Percentiles rank a stretch among this genome's conserved stretches.
These are phyloP conservation scores for Acacia concinna DNA, from an alignment of 331 rosid genomes.

Conservation along the genomic window DNA sequence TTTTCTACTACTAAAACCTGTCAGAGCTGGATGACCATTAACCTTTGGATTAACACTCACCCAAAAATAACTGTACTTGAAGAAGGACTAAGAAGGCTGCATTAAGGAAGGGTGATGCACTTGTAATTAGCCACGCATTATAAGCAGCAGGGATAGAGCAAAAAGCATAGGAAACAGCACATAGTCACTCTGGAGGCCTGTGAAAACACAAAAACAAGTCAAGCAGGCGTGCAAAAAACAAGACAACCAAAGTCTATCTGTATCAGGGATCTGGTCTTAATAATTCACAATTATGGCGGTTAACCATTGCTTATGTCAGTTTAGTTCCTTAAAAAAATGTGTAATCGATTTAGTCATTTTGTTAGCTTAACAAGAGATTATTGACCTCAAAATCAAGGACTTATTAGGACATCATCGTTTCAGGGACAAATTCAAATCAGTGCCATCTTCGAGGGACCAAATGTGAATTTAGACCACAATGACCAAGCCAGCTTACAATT, in stretches of 20 bases:
- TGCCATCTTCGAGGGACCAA: not conserved
- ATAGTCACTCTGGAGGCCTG: constrained; percentile 56
- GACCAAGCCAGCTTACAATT: not conserved
- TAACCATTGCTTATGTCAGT: not conserved
- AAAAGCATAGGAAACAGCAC: constrained; percentile 42
- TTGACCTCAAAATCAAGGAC: not conserved
- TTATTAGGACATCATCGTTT: not conserved
- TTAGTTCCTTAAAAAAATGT: not conserved
- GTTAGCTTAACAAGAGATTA: not conserved
- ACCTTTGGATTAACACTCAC: constrained; percentile 23
- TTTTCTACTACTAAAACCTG: constrained; percentile 19
- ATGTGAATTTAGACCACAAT: not conserved
- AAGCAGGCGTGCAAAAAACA: not conserved
- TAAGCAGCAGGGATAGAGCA: constrained; percentile 48
- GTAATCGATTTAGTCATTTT: not conserved
- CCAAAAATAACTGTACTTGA: constrained; percentile 22
- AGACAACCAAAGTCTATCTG: not conserved
- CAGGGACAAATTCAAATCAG: not conserved
- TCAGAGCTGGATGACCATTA: constrained; percentile 31
- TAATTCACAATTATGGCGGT: not conserved
- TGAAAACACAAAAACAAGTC: constrained; percentile 30
- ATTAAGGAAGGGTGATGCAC: constrained; percentile 22
- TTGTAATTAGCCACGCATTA: constrained; percentile 40
- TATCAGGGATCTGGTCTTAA: not conserved
- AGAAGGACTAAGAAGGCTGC: constrained; percentile 32